A percentile compares a stretch with the other conserved stretches of the same genome.
Evolutionary conservation across 2,329 filamentous ascomycete genomes (phyloP).

Genomic region (Monilinia fructicola): DNA sequence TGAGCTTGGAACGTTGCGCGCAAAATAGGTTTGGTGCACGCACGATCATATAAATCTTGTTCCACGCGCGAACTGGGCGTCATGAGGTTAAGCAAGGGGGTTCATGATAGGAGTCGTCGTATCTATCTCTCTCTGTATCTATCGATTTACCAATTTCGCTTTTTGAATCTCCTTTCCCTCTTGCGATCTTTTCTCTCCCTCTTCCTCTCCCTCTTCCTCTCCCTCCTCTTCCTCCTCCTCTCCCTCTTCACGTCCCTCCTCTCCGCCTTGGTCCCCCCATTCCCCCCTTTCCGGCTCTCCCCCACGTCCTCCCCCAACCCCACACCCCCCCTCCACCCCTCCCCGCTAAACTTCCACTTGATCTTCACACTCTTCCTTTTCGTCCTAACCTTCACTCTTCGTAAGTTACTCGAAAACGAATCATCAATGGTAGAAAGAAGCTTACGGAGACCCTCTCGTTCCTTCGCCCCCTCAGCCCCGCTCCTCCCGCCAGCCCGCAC

Average conservation of each 20-base stretch:
- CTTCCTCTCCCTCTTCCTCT: neutral
- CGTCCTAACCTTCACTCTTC: slow-evolving; percentile 2
- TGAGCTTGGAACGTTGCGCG: too few relatives aligned
- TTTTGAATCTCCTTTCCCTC: neutral
- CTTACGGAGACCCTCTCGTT: neutral
- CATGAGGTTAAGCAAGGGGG: too few relatives aligned
- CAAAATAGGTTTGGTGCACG: too few relatives aligned
- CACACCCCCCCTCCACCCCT: neutral
- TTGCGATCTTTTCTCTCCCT: neutral
- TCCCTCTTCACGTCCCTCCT: neutral
- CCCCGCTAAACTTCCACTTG: neutral
- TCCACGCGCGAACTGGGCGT: too few relatives aligned
- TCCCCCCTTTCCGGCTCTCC: too few relatives aligned
- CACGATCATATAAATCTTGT: too few relatives aligned
- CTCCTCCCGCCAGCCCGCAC: too few relatives aligned
- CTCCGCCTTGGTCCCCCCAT: neutral
- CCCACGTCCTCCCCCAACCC: neutral
- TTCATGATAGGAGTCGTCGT: too few relatives aligned
- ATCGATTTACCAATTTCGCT: too few relatives aligned
- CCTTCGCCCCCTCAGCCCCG: too few relatives aligned
- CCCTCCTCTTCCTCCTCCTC: neutral
- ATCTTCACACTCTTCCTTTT: neutral
- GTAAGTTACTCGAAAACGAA: neutral
- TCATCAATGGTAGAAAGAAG: neutral
- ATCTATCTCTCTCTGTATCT: too few relatives aligned